Evolutionary conservation across 768 basidiomycete species (phyloP).

Genomic region (Galerina sulciceps): DNA sequence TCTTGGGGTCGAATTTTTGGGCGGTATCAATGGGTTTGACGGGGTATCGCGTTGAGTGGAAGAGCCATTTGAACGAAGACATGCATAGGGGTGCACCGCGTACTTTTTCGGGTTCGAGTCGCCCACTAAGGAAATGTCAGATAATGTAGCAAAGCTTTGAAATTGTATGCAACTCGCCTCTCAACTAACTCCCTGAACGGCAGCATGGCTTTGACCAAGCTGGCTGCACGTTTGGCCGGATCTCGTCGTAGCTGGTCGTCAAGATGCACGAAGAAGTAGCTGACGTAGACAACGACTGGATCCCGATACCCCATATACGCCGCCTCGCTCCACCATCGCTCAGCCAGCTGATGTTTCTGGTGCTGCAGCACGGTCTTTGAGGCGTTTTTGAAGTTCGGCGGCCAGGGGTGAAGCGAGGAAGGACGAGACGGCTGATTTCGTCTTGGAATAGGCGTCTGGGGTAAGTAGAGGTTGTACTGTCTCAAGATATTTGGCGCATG

Average conservation of each 20-base stretch:
- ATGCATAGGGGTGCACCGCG: slow-evolving; percentile 82
- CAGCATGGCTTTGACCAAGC: slow-evolving; percentile 82
- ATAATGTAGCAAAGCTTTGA: neutral
- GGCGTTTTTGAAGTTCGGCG: slow-evolving; percentile 74
- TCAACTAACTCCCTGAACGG: slow-evolving; percentile 86
- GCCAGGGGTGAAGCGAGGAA: slow-evolving; percentile 77
- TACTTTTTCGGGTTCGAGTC: slow-evolving; percentile 88
- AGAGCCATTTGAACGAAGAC: slow-evolving; percentile 96
- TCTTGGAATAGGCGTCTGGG: slow-evolving; percentile 59
- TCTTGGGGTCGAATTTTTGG: slow-evolving; percentile 71
- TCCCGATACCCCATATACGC: slow-evolving; percentile 91
- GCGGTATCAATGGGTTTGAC: slow-evolving; percentile 83
- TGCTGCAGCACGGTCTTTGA: slow-evolving; percentile 73
- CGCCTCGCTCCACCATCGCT: slow-evolving; percentile 97
- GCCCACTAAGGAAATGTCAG: slow-evolving; percentile 46
- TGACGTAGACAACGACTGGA: slow-evolving; percentile 89
- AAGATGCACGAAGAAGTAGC: slow-evolving; percentile 93
- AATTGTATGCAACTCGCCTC: slow-evolving; percentile 51
- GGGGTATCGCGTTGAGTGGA: slow-evolving; percentile 93
- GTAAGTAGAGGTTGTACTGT: slow-evolving; percentile 80
- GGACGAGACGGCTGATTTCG: slow-evolving; percentile 58
- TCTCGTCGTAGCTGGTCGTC: slow-evolving; percentile 58
- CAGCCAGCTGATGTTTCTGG: slow-evolving; percentile 80
- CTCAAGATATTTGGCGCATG: slow-evolving; percentile 88
- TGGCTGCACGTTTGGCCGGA: slow-evolving; percentile 77